A percentile compares a stretch with the other conserved stretches of the same genome.
Evolutionary conservation across 306 rosid genomes (phyloP).

Genomic region (Adenanthera pavonina): DNA sequence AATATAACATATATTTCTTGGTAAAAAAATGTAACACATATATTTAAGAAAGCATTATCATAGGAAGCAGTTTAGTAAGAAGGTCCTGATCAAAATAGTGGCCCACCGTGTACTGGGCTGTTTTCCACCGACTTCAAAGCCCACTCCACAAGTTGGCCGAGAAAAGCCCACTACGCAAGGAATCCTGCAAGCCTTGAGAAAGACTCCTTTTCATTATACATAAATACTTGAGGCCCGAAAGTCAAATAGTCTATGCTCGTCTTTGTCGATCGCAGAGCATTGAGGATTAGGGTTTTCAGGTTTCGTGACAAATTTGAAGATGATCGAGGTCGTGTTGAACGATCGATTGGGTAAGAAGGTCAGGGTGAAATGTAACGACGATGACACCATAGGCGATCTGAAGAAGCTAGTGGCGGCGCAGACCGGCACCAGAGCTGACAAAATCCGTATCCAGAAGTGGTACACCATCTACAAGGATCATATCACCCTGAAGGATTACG

Average conservation of each 20-base stretch:
- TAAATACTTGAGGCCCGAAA: background rate
- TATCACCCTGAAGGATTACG: conserved; percentile 74
- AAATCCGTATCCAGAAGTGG: conserved; percentile 71
- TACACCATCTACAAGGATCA: conserved; percentile 71
- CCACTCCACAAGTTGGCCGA: background rate
- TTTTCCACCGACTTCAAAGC: background rate
- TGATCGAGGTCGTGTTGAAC: conserved; percentile 79
- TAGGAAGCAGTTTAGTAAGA: background rate
- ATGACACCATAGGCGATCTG: conserved; percentile 75
- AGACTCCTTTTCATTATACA: background rate
- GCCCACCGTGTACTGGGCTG: background rate
- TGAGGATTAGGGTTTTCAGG: conserved; percentile 16
- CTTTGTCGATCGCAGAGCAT: background rate
- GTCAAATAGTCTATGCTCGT: background rate
- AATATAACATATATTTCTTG: no score
- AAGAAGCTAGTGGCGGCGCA: conserved; percentile 85
- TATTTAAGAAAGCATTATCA: no score
- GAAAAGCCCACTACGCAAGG: background rate
- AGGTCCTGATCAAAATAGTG: background rate
- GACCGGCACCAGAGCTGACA: conserved; percentile 71
- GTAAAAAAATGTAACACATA: no score
- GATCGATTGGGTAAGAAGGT: conserved; percentile 81
- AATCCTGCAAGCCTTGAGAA: background rate
- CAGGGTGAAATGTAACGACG: conserved; percentile 74
- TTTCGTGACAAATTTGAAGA: conserved; percentile 36